These are phyloP conservation scores for Rutstroemia sydowiana DNA, from an alignment of 2,329 filamentous ascomycete species.

Conservation along the genomic window DNA sequence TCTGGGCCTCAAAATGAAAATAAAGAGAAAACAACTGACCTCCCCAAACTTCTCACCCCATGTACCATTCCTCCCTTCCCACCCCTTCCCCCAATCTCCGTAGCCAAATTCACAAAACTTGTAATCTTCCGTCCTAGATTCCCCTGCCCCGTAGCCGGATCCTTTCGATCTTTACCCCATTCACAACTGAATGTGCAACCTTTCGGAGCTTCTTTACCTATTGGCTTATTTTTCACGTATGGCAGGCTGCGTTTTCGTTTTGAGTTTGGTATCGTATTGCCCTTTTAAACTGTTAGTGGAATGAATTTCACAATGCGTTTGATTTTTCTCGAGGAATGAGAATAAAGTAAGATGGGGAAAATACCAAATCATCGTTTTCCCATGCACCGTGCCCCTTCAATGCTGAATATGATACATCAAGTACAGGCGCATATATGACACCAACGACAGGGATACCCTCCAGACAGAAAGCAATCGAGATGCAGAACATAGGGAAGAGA, in stretches of 20 bases:
- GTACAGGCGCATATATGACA: conserved; percentile 64
- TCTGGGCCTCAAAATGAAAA: neutral
- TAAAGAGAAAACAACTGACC: conserved; percentile 27
- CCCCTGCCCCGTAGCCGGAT: conserved; percentile 46
- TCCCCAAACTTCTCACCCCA: conserved; percentile 63
- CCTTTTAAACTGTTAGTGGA: neutral
- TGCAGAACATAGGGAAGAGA: conserved; percentile 74
- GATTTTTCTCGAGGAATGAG: too few species aligned
- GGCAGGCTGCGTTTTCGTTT: conserved; percentile 55
- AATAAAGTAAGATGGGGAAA: too few species aligned
- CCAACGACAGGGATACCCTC: conserved; percentile 56
- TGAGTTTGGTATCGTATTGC: neutral
- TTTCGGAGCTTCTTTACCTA: conserved; percentile 57
- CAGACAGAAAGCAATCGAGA: conserved; percentile 64
- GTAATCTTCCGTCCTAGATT: conserved; percentile 67
- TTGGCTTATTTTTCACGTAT: conserved; percentile 51
- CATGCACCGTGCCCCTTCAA: conserved; percentile 60
- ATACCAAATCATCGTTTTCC: conserved; percentile 18
- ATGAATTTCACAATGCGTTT: too few species aligned
- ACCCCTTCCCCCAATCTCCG: conserved; percentile 52
- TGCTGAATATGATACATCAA: conserved; percentile 62
- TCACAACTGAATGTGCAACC: conserved; percentile 69
- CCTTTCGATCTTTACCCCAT: conserved; percentile 71
- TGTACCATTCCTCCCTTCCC: conserved; percentile 75
- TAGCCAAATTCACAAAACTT: conserved; percentile 68